Base-by-base conservation (phyloP, 257 asterid genomes). In the Nicotiana knightiana region DNA sequence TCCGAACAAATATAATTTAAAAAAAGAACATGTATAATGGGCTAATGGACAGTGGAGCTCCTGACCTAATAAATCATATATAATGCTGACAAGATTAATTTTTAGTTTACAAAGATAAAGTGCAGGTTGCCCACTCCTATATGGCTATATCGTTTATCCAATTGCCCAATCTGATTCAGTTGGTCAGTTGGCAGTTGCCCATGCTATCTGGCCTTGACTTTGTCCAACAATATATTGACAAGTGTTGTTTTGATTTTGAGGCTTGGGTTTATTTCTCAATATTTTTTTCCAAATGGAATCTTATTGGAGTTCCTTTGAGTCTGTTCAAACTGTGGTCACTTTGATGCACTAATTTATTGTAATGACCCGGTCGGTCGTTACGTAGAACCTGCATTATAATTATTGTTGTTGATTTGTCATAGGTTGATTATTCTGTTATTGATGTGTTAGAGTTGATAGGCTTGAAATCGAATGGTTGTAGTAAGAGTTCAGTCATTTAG, bases 141-240 rank as follows among this genome's bases (percentile, higher is more conserved):
- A 43, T 21, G 15, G 21, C 59, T 24, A 5, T 46, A 70, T 58
- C n/a, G 26, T 62, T 62, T 26, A 43, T n/a, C 64, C 67, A 61
- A 24, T 61, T 61, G 32, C 67, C 67, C 67, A 9, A 54, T 39
- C 58, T 43, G 12, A 71, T 73, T 43, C 26, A 67, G 51, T 67
- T 65, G 71, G 71, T 67, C 28, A 24, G 79, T 26, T 48, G 62
- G 62, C 62, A 73, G 79, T 73, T 73, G 79, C 79, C 79, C 79
- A 26, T 73, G 53, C 37, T 26, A 13, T 48, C 24, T 32, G 35
- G 35, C 35, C 78, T 21, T 51, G 3, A 9, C 3, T 35, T 21
- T 51, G 13, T 71, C 78, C 78, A 21, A 6, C 13, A 46, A 9
- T 71, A 43, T 71, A 28, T 21, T 43, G 59, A 71, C 59, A 43